Evolutionary conservation across 768 basidiomycete species (phyloP), one percentile per base, ranked within the genome.

Genomic region (Lanmaoa pseudosensibilis): DNA sequence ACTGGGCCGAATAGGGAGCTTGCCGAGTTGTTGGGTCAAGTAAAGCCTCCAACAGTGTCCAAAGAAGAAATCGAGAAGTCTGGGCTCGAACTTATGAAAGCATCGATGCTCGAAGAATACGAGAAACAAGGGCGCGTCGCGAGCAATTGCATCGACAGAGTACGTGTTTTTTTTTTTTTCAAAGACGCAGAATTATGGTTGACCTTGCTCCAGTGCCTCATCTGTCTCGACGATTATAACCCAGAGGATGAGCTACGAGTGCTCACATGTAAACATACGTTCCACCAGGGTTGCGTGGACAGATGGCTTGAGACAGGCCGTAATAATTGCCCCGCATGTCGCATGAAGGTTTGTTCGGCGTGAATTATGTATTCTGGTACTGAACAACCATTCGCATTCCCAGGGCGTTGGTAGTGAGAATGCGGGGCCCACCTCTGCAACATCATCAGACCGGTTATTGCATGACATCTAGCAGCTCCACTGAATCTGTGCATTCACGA

Each of bases 281-380:
- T 94, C 80, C 94, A 98, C 67, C 85, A 85, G 65, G 74, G 70
- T 21, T 97, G 94, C 62, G 92, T 97, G 7, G 94, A 97, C 67
- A 85, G 80, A 57, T 96, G 94, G 92, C 76, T 96, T 34, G 81
- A 86, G 69, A 84, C 81, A 6, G 93, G 94, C 4, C 80, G 86
- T 54, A 97, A 97, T 65, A 92, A 92, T 56, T 97, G 94, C 70
- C 94, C 94, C 34, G 92, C 92, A 8, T 97, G 94, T 74, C 86
- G 94, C 48, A 80, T 85, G 34, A 87, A 81, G 78, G 88, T 88
- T 50, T 37, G 81, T 66, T n/a, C n/a, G n/a, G n/a, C n/a, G 21
- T 43, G 40, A 46, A 40, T 38, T 15, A 7, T 25, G 5, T 15
- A 25, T 30, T 37, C 18, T 4, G 25, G 40, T 38, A 19, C 56